Evolutionary conservation across 139 green algal genomes (phyloP), one percentile per base, ranked within the genome.

Genomic region (Spirogloea muscicola): DNA sequence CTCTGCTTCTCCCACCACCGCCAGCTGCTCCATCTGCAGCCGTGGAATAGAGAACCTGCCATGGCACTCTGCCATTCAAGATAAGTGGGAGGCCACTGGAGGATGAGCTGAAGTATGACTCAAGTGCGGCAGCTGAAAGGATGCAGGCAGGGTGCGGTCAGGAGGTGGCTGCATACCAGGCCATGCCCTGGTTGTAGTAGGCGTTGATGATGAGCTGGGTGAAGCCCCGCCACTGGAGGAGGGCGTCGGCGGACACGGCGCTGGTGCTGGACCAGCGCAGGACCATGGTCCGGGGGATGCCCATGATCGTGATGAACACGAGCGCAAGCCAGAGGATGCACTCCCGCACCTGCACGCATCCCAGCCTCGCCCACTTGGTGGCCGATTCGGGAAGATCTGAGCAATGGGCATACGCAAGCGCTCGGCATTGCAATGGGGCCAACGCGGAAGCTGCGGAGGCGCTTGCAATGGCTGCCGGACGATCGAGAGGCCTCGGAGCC

Each of bases 21-120:
- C 64, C 64, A 73, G 27, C 64, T 73, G 64, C 40, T 73, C 64
- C 64, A 73, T 73, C 41, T 73, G 64, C 64, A 73, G 48, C 48
- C 64, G 64, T 36, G 42, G 9, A 21, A 73, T 27, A 6, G 64
- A 73, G 36, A 44, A 73, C 64, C 64, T 73, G 64, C n/a, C 33
- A 6, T 13, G 49, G 13, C n/a, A n/a, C n/a, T n/a, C n/a, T n/a
- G n/a, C n/a, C n/a, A n/a, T n/a, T n/a, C n/a, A n/a, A n/a, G n/a
- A n/a, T n/a, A n/a, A n/a, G n/a, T n/a, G n/a, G n/a, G n/a, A n/a
- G n/a, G n/a, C n/a, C n/a, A n/a, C n/a, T n/a, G n/a, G n/a, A n/a
- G n/a, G n/a, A n/a, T n/a, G n/a, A n/a, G n/a, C n/a, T n/a, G n/a
- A n/a, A n/a, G n/a, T n/a, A n/a, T n/a, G n/a, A n/a, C n/a, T n/a